A percentile compares a stretch with the other conserved stretches of the same genome.
These are phyloP conservation scores for Lentinula aciculospora DNA, from an alignment of 768 basidiomycete genomes.

Conservation along the genomic window DNA sequence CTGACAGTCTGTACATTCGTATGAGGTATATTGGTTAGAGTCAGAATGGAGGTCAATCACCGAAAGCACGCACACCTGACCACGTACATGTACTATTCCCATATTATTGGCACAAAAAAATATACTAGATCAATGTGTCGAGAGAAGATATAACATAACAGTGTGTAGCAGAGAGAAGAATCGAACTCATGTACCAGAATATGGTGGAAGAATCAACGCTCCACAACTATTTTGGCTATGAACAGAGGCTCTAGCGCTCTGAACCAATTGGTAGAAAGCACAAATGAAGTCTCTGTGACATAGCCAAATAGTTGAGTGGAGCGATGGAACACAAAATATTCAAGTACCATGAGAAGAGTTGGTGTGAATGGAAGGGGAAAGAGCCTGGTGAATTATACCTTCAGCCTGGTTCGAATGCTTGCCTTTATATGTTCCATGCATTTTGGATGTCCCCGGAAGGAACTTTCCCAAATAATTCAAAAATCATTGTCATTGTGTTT, in stretches of 20 bases:
- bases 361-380: not conserved
- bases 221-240: constrained; percentile 53
- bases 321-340: constrained; percentile 17
- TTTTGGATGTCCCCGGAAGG: not conserved
- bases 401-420: not conserved
- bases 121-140: not conserved
- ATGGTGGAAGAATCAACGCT: constrained; percentile 25
- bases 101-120: no score
- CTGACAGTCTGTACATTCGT: no score
- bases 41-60: no score
- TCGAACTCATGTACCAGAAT: not conserved
- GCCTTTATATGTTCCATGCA: not conserved
- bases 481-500: not conserved
- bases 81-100: no score
- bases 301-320: constrained; percentile 25
- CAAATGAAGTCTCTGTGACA: constrained; percentile 29
- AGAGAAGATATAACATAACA: not conserved
- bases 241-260: constrained; percentile 35
- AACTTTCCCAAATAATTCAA: not conserved
- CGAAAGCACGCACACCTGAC: no score
- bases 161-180: no score
- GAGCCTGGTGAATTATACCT: not conserved
- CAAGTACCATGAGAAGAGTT: not conserved
- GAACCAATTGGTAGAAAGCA: constrained; percentile 27
- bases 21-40: no score